Evolutionary conservation across 2,329 filamentous ascomycete genomes (phyloP), one percentile per base, ranked within the genome.

Genomic region (Colletotrichum tamarilloi): DNA sequence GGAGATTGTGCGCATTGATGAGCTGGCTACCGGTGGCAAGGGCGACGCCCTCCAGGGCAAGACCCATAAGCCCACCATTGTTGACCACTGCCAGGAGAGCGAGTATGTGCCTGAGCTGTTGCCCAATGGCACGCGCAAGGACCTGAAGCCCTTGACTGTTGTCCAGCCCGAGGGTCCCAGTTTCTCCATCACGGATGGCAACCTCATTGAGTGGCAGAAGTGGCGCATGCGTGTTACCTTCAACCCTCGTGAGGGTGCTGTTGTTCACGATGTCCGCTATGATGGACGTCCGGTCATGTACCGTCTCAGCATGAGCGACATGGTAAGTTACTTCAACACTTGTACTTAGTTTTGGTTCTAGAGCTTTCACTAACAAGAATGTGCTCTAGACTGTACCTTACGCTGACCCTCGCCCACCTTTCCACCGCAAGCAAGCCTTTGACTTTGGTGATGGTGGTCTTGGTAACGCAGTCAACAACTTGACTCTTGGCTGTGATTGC

Each of bases 391-490:
- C 70, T 28, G 73, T 75, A 2, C 73, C 71, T 1, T 75, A 75
- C 14, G 73, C 73, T 26, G 73, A 75, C 16, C 73, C 73, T 35
- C 71, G 73, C 12, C 60, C 71, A 8, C 73, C 73, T 4, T 75
- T 75, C 55, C 73, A 74, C 60, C 69, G 72, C 35, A 93, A 93
- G 78, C 90, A 92, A 74, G 91, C 91, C 4, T 93, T 93, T 75
- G 92, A 93, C 77, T 91, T 93, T 75, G 92, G 92, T 3, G 91
- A 93, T 74, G 90, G 87, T 16, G 92, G 91, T n/a, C 89, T 90
- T 42, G 92, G 91, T 4, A 87, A 88, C 60, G 89, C 87, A 74
- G 89, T 91, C 24, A 93, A 93, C 79, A 93, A 93, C 75, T 85
- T 94, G 2, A 85, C 86, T n/a, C 85, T 93, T 1, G 92, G 92